Evolutionary conservation across 1,139 yeast species (phyloP).

Genomic region (Eremothecium cymbalariae): DNA sequence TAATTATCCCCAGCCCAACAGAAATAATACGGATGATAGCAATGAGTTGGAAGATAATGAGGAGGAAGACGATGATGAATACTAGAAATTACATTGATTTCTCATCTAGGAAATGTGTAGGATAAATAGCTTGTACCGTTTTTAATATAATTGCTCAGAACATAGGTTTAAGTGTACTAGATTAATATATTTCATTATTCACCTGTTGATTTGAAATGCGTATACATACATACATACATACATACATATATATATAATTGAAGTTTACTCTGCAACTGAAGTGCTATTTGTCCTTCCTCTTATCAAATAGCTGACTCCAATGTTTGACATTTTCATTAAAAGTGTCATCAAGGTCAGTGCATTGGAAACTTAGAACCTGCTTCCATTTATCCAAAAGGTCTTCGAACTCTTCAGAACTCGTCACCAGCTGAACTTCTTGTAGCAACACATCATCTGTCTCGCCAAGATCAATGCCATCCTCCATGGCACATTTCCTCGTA

Average conservation of each 20-base stretch:
- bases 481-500: slow-evolving; percentile 28
- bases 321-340: slow-evolving; percentile 15
- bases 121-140: no score
- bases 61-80: not conserved
- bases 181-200: not conserved
- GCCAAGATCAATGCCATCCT: slow-evolving; percentile 24
- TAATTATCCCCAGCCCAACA: not conserved
- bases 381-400: slow-evolving; percentile 23
- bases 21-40: slow-evolving; percentile 1
- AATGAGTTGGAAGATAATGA: slow-evolving; percentile 1
- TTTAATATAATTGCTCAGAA: no score
- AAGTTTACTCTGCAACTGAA: no score
- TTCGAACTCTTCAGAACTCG: slow-evolving; percentile 21
- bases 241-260: no score
- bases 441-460: slow-evolving; percentile 29
- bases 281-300: slow-evolving; percentile 2
- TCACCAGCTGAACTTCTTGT: slow-evolving; percentile 28
- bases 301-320: slow-evolving; percentile 16
- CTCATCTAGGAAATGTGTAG: no score
- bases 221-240: slow-evolving; percentile 1
- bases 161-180: no score
- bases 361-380: slow-evolving; percentile 12
- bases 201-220: slow-evolving; percentile 2
- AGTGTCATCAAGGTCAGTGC: slow-evolving; percentile 13
- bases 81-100: no score